phyloP scores from a whole-genome alignment of 163 green algal genomes.

The Scenedesmus sp. region DNA sequence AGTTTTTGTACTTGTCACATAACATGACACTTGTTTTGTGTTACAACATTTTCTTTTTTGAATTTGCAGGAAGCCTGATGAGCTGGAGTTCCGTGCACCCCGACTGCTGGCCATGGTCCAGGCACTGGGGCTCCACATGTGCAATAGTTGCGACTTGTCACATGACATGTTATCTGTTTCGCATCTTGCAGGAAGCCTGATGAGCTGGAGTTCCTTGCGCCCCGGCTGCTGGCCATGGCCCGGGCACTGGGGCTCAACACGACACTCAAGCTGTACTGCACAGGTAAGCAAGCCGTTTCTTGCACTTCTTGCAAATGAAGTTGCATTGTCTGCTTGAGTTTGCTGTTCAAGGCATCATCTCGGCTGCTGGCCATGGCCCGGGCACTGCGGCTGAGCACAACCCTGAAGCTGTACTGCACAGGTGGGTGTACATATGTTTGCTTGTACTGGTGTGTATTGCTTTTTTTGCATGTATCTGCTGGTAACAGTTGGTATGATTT shows the following conservation, averaged over 20 bases:
- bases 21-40: too few species aligned
- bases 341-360: too few species aligned
- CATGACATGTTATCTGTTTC: background rate
- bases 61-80: background rate
- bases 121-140: background rate
- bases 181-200: conserved; percentile 21
- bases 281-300: background rate
- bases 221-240: conserved; percentile 30
- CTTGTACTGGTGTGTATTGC: too few species aligned
- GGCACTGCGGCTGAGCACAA: too few species aligned
- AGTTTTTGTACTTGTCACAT: too few species aligned
- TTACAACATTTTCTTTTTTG: too few species aligned
- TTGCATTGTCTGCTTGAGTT: too few species aligned
- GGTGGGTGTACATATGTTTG: too few species aligned
- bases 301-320: background rate
- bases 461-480: too few species aligned
- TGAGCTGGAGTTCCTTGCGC: conserved; percentile 44
- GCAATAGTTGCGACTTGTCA: background rate
- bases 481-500: too few species aligned
- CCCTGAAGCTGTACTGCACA: too few species aligned
- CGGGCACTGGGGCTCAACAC: background rate
- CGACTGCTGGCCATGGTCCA: background rate
- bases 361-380: too few species aligned
- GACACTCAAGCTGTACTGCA: conserved; percentile 38
- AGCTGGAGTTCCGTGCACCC: background rate